Conservation (phyloP, 345 rosid genomes). For the Syzygium jambos region DNA sequence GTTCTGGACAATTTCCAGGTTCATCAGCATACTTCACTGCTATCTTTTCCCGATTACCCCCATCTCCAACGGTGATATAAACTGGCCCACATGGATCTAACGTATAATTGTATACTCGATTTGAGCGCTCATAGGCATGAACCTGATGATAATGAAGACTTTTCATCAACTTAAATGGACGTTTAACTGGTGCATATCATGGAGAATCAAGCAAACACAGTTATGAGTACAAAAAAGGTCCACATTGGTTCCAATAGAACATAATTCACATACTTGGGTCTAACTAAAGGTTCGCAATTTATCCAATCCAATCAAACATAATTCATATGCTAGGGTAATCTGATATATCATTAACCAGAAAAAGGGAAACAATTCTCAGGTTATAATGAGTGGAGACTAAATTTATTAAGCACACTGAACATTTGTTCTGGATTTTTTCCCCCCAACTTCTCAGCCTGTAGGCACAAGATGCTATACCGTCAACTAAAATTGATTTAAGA, state of each 20-base stretch:
- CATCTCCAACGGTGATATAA: slow-evolving; percentile 66
- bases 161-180: background rate
- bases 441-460: background rate
- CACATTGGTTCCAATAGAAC: background rate
- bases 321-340: background rate
- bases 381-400: background rate
- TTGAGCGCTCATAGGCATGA: slow-evolving; percentile 91
- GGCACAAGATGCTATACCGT: background rate
- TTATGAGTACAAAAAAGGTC: background rate
- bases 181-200: background rate
- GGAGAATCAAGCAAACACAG: background rate
- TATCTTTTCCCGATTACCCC: slow-evolving; percentile 66
- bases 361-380: background rate
- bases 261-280: background rate
- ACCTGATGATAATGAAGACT: slow-evolving; percentile 30
- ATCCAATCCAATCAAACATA: background rate
- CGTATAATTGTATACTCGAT: slow-evolving; percentile 70
- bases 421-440: background rate
- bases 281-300: background rate
- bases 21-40: slow-evolving; percentile 69
- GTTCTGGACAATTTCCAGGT: slow-evolving; percentile 69
- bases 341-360: background rate
- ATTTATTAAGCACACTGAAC: background rate
- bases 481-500: background rate
- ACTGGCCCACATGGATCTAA: slow-evolving; percentile 84